These are phyloP conservation scores for Seiridium unicorne DNA, from an alignment of 2,329 filamentous ascomycete genomes.

Conservation along the genomic window DNA sequence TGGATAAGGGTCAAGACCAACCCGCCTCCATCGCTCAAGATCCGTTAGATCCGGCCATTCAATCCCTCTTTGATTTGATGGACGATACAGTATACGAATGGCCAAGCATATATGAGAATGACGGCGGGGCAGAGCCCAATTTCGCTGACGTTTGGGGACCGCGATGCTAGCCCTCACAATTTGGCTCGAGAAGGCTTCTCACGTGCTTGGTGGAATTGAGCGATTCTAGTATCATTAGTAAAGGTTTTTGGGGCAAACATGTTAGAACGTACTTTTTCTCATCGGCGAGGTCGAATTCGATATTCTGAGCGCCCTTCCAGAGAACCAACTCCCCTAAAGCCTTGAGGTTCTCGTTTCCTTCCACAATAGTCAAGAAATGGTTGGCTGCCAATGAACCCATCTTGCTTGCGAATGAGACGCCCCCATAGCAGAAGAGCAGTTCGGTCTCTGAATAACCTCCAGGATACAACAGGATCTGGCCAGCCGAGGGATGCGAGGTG, in stretches of 20 bases:
- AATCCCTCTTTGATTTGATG: slow-evolving; percentile 6
- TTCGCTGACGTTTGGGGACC: background rate
- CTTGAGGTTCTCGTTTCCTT: background rate
- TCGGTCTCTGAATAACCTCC: slow-evolving; percentile 4
- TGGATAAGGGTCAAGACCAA: background rate
- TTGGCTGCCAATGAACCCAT: slow-evolving; percentile 4
- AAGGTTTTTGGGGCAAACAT: background rate
- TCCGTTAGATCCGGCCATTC: background rate
- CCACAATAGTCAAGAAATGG: slow-evolving; percentile 3
- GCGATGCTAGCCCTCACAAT: background rate
- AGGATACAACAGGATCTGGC: slow-evolving; percentile 3
- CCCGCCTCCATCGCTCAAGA: background rate
- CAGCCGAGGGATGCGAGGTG: background rate
- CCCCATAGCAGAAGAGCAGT: slow-evolving; percentile 4
- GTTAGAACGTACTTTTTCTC: background rate
- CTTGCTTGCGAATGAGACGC: slow-evolving; percentile 4
- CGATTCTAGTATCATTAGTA: background rate
- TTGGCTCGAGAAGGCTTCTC: background rate
- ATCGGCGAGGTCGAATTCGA: background rate
- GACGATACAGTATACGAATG: slow-evolving; percentile 2
- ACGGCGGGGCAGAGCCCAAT: background rate
- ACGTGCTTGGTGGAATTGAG: background rate
- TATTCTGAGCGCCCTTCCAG: slow-evolving; percentile 3
- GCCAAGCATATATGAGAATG: background rate
- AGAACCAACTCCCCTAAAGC: background rate